Evolutionary conservation across 177 flowering plant species (phyloP).

Genomic region (Tripterygium wilfordii): DNA sequence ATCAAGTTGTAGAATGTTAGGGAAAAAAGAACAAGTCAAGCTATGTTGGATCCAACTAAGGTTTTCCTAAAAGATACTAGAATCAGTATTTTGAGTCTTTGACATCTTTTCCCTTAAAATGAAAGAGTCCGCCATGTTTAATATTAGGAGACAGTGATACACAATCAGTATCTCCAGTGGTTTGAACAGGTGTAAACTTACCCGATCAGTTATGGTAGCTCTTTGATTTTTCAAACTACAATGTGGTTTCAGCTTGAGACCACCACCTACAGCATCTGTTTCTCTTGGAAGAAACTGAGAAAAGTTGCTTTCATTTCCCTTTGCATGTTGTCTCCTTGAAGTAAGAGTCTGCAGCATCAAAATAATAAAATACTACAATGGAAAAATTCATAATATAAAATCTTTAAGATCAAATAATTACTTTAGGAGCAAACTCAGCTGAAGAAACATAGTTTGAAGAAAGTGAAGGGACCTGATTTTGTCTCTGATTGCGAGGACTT

Average conservation of each 20-base stretch:
- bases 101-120: too few species aligned
- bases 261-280: constrained; percentile 14
- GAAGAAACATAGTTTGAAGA: neutral
- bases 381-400: neutral
- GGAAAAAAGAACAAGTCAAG: too few species aligned
- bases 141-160: too few species aligned
- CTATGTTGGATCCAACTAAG: too few species aligned
- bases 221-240: constrained; percentile 5
- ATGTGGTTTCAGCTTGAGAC: constrained; percentile 7
- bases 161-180: neutral
- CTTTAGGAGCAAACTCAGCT: neutral
- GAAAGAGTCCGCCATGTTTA: too few species aligned
- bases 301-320: constrained; percentile 3
- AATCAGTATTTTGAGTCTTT: too few species aligned
- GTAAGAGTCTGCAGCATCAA: constrained; percentile 14
- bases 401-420: neutral
- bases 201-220: constrained; percentile 19
- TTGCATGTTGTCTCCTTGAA: constrained; percentile 5
- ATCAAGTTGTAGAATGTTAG: too few species aligned
- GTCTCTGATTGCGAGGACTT: constrained; percentile 3
- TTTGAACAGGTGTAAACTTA: constrained; percentile 13
- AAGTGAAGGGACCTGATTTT: constrained; percentile 13
- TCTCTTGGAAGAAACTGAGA: constrained; percentile 14
- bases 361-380: neutral
- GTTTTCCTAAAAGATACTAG: too few species aligned